A percentile compares a stretch with the other conserved stretches of the same genome.
These are phyloP conservation scores for Diplogelasinospora grovesii DNA, from an alignment of 495 filamentous ascomycete genomes.

Conservation along the genomic window DNA sequence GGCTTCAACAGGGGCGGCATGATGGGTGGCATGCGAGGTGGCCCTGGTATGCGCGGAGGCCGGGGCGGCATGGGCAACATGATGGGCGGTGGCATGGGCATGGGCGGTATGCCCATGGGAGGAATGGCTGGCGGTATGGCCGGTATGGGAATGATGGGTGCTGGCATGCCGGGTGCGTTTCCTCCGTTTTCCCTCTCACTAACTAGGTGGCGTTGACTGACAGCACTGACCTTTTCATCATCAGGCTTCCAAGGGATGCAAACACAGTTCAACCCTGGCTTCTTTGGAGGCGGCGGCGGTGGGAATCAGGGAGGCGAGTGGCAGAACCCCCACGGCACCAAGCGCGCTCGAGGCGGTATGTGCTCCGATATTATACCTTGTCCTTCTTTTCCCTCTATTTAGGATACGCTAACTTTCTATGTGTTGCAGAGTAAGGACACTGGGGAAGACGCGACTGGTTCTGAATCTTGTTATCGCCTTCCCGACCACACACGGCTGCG, in stretches of 20 bases:
- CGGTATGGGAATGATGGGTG: constrained; percentile 61
- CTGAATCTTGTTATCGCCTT: no score
- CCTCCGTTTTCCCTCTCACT: not conserved
- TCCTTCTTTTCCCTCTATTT: no score
- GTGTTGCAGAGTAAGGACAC: no score
- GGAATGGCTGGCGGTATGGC: constrained; percentile 47
- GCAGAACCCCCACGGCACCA: constrained; percentile 82
- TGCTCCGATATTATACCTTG: no score
- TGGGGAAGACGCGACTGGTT: no score
- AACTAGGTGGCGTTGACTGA: not conserved
- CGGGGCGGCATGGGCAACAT: constrained; percentile 48
- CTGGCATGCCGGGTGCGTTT: constrained; percentile 52
- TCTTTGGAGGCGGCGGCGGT: constrained; percentile 66
- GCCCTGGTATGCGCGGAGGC: constrained; percentile 63
- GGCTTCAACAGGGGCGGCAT: constrained; percentile 55
- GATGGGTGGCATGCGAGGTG: constrained; percentile 66
- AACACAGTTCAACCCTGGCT: constrained; percentile 71
- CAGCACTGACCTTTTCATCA: constrained; percentile 1
- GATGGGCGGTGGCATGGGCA: constrained; percentile 25
- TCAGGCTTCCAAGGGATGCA: constrained; percentile 62
- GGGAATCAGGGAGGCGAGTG: constrained; percentile 39
- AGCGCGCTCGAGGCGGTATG: constrained; percentile 60
- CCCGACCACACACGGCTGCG: no score
- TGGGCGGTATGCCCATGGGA: constrained; percentile 35
- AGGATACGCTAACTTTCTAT: no score